A percentile compares a stretch with the other conserved stretches of the same genome.
Evolutionary conservation across 441 rosid species (phyloP).

Genomic region (Gossypium gossypioides): DNA sequence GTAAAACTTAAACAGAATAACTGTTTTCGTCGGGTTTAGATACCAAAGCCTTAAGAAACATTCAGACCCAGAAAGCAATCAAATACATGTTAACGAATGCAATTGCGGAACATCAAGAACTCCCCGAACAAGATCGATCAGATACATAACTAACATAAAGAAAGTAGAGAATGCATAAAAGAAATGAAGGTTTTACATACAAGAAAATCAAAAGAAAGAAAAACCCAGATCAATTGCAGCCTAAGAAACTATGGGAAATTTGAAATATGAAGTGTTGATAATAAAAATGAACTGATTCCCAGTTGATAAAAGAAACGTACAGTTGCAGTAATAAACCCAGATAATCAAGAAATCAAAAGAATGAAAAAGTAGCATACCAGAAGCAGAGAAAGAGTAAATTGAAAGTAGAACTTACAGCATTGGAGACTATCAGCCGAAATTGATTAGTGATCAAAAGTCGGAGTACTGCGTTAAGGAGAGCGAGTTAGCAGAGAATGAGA

Average conservation of each 20-base stretch:
- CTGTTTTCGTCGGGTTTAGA: not conserved
- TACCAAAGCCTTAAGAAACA: not conserved
- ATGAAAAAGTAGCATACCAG: not conserved
- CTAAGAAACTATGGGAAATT: not conserved
- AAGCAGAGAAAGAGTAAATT: not conserved
- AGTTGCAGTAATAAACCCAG: not conserved
- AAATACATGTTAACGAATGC: not conserved
- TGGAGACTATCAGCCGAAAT: not conserved
- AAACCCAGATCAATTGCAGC: not conserved
- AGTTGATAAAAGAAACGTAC: not conserved
- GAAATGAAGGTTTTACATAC: not conserved
- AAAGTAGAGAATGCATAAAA: not conserved
- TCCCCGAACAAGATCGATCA: not conserved
- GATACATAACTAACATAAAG: not conserved
- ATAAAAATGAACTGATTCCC: conserved; percentile 1
- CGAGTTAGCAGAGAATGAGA: not conserved
- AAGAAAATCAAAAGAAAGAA: not conserved
- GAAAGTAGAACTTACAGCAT: conserved; percentile 13
- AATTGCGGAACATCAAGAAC: conserved; percentile 1
- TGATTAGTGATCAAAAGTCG: not conserved
- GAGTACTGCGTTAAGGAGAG: not conserved
- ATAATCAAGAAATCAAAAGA: not conserved
- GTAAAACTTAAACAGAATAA: not conserved
- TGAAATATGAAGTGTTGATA: not conserved
- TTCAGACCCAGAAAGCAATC: not conserved